Evolutionary conservation across 2,329 filamentous ascomycete species (phyloP).

Genomic region (Trichothecium sympodiale): DNA sequence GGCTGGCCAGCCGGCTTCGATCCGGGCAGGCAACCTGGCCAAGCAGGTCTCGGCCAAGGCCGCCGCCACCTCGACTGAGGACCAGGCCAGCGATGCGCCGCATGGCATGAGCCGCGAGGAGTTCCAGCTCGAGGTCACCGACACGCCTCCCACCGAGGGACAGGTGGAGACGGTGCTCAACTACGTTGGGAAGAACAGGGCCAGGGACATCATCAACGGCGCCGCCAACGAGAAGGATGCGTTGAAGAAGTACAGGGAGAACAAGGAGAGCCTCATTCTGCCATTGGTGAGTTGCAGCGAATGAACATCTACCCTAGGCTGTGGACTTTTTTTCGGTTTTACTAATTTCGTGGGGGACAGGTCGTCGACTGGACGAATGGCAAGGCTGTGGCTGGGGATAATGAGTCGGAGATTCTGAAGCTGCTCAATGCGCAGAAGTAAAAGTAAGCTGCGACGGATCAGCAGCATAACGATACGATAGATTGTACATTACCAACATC

Average conservation of each 20-base stretch:
- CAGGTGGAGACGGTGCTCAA: slow-evolving; percentile 77
- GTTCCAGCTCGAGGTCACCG: slow-evolving; percentile 81
- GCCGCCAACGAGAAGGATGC: slow-evolving; percentile 68
- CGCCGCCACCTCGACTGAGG: slow-evolving; percentile 54
- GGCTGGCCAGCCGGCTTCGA: slow-evolving; percentile 60
- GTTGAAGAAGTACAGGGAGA: slow-evolving; percentile 64
- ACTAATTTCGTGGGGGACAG: too few species aligned
- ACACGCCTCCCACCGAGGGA: slow-evolving; percentile 66
- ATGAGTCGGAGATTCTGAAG: slow-evolving; percentile 82
- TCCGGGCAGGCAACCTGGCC: slow-evolving; percentile 62
- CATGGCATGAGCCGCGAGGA: slow-evolving; percentile 37
- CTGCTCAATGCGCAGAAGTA: slow-evolving; percentile 51
- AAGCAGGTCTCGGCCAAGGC: slow-evolving; percentile 70
- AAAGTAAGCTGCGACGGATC: slow-evolving; percentile 5
- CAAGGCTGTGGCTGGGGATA: slow-evolving; percentile 63
- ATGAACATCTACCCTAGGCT: too few species aligned
- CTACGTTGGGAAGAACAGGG: slow-evolving; percentile 58
- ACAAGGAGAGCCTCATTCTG: slow-evolving; percentile 54
- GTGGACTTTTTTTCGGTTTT: neutral
- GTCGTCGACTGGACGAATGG: slow-evolving; percentile 88
- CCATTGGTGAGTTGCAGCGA: slow-evolving; percentile 54
- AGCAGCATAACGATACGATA: neutral
- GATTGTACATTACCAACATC: neutral
- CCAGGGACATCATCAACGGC: slow-evolving; percentile 55
- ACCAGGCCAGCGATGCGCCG: slow-evolving; percentile 54